Conservation (phyloP, 2,329 filamentous ascomycete species). For the Calonectria fujianensis region DNA sequence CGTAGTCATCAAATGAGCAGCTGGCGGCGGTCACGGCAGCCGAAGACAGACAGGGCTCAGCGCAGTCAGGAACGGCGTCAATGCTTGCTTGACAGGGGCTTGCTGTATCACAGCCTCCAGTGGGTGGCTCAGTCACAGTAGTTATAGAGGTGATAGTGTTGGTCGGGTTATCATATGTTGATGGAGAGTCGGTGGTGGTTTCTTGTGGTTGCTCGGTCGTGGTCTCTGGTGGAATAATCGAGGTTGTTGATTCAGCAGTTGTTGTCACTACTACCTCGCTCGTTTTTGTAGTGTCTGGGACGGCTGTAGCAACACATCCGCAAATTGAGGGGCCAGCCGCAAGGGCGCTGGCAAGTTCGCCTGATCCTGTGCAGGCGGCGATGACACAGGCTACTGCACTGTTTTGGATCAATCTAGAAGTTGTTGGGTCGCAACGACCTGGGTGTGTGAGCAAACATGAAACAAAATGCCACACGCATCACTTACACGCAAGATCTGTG, state of each 20-base stretch:
- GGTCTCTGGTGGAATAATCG: constrained; percentile 4
- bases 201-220: constrained; percentile 7
- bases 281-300: constrained; percentile 39
- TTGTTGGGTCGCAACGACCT: constrained; percentile 51
- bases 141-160: constrained; percentile 32
- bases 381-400: constrained; percentile 49
- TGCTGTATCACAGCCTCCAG: constrained; percentile 43
- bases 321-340: constrained; percentile 48
- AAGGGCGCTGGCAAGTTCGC: constrained; percentile 44
- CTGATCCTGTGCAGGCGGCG: constrained; percentile 39
- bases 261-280: not conserved
- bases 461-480: not conserved
- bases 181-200: constrained; percentile 4
- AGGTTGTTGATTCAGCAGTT: not conserved
- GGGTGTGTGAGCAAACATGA: constrained; percentile 9
- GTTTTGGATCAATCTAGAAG: constrained; percentile 45
- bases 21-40: constrained; percentile 50
- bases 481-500: constrained; percentile 52
- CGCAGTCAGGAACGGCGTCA: constrained; percentile 53
- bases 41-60: constrained; percentile 51
- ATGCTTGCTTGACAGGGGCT: constrained; percentile 53
- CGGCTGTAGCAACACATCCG: constrained; percentile 46
- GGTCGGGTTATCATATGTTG: constrained; percentile 24
- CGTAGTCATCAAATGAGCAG: constrained; percentile 51
- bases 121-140: constrained; percentile 12